Base-by-base conservation (phyloP, 208 protist species). In the Leishmania amazonensis region DNA sequence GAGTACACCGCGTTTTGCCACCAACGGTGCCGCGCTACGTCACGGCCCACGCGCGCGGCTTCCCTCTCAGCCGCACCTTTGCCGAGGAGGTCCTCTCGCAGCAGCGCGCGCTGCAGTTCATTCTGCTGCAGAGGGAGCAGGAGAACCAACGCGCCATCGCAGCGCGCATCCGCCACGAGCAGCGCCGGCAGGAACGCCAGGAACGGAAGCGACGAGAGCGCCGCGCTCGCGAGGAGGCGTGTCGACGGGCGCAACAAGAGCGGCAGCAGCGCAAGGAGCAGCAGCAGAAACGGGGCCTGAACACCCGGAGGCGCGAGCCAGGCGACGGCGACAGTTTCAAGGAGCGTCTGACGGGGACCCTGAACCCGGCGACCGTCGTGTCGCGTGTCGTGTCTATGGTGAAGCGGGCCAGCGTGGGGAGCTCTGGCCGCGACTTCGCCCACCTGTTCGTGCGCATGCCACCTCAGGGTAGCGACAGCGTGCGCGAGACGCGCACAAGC, bases 21-120 rank as follows among this genome's bases (percentile, higher is more conserved):
- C 86, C 90, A 1, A 72, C 77, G 9, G 90, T 96, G 57, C 86
- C 88, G 17, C 91, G 93, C 72, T 82, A 92, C 79, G 80, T 89
- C 62, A 91, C 85, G 15, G 91, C 91, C 1, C 87, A 93, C 82
- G 90, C 86, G 5, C 84, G 88, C 47, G 87, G 88, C 70, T 90
- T 90, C 53, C 81, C 81, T 4, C 83, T 96, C 6, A 85, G 87
- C 42, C 83, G 81, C 67, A 90, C 91, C 42, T 94, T 88, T 74
- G 93, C 94, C 3, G 87, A 95, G 83, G 94, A 96, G 67, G 60
- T 96, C 35, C 62, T 93, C 17, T 68, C 79, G 38, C 89, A 92
- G 83, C 88, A 93, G 83, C 87, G 89, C 31, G 81, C 83, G 35
- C 73, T 94, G 31, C 85, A 90, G 82, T 79, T 72, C 73, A 87